Evolutionary conservation across 805 yeast species (phyloP), one percentile per base, ranked within the genome.

Genomic region (Candida loeiensis): DNA sequence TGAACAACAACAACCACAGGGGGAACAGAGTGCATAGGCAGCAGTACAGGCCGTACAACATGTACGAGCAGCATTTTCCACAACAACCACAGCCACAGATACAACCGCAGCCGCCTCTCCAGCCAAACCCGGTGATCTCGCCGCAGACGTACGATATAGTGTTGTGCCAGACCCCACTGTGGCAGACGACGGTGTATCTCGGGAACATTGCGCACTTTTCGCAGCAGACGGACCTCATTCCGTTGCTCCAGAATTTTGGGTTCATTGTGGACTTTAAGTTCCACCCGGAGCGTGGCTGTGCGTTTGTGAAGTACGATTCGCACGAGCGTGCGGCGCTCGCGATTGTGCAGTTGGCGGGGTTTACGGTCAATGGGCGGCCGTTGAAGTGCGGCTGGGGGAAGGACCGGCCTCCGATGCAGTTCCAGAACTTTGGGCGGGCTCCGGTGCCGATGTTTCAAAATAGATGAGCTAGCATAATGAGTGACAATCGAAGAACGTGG

Each of bases 291-390:
- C 77, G 77, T 47, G 93, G 91, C 4, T 88, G 91, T 66, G 95
- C 95, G 8, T 89, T 88, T 67, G 91, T 85, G 46, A 83, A 82
- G 61, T 87, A 80, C 56, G 95, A 85, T 54, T 73, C 86, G 31
- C 96, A 88, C 60, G 95, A 88, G 53, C 72, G 87, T 45, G 96
- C 96, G 4, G 95, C 95, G 2, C 68, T 85, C 54, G 95, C 95
- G 35, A 87, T 88, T 54, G 83, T 82, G 22, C 91, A 85, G 54
- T 68, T 89, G 47, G 68, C 74, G 14, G 93, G 95, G 1, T 75
- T 80, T 50, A 72, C 72, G 37, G 63, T 87, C 50, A 81, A 83
- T 55, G 95, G 95, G 16, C 74, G 95, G 56, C 81, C 84, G 16
- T 63, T 87, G 56, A 82, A 81, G 56, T 79, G 88, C 50, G 90